These are phyloP conservation scores for Clarireedia monteithiana DNA, from an alignment of 2,329 filamentous ascomycete genomes.

Conservation along the genomic window DNA sequence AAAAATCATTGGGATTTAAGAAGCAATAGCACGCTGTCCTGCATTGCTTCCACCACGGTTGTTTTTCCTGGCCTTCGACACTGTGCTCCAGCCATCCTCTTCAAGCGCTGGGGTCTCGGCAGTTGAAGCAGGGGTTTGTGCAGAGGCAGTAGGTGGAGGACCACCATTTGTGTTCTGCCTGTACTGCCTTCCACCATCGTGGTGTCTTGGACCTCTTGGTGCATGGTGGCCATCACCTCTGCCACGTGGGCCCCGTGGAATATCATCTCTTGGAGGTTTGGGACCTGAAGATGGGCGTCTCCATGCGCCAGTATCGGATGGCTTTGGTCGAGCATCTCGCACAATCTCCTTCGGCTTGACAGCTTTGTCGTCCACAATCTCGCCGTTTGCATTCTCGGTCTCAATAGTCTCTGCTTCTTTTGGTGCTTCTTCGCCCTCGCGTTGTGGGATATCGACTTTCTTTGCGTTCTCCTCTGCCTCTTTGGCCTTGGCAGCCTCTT, in stretches of 20 bases:
- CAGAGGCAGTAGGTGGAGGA: slow-evolving; percentile 37
- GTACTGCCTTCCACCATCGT: slow-evolving; percentile 20
- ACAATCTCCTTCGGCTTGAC: slow-evolving; percentile 38
- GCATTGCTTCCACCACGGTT: slow-evolving; percentile 28
- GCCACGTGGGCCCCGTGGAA: slow-evolving; percentile 35
- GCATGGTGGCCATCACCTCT: slow-evolving; percentile 32
- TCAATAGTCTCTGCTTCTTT: slow-evolving; percentile 27
- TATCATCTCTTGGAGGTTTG: slow-evolving; percentile 31
- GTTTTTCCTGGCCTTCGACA: slow-evolving; percentile 33
- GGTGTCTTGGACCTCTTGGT: slow-evolving; percentile 23
- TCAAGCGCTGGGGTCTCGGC: slow-evolving; percentile 36
- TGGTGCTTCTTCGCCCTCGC: slow-evolving; percentile 25
- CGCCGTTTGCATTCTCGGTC: slow-evolving; percentile 30
- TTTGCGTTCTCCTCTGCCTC: slow-evolving; percentile 33
- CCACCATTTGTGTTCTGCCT: slow-evolving; percentile 32
- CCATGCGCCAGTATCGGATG: slow-evolving; percentile 53
- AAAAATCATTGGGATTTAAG: slow-evolving; percentile 16
- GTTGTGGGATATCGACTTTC: slow-evolving; percentile 27
- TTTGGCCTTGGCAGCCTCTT: slow-evolving; percentile 41
- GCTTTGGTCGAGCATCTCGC: slow-evolving; percentile 45
- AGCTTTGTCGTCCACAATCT: slow-evolving; percentile 41
- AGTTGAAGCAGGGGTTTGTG: slow-evolving; percentile 30
- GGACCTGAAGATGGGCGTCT: slow-evolving; percentile 41
- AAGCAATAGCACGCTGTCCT: slow-evolving; percentile 27
- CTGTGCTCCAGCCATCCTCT: slow-evolving; percentile 60